Base-by-base conservation (phyloP, 108 stramenopile species). In the Bacterosira constricta region DNA sequence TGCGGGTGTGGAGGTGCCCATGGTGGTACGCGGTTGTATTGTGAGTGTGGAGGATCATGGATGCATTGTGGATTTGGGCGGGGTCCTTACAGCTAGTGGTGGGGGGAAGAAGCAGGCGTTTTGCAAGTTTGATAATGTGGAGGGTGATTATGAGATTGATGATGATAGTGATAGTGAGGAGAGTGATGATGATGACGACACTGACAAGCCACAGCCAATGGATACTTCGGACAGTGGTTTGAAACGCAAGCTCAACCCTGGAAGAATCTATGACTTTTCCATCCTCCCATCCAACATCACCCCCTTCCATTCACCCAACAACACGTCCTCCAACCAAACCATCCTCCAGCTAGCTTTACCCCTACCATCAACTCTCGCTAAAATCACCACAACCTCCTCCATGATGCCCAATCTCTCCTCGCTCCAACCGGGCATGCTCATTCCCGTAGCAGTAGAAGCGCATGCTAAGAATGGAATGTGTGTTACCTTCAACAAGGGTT, bases 391-490 rank as follows among this genome's bases (percentile, higher is more conserved):
- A 31, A 29, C 77, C 5, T 56, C 63, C 29, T 60, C 49, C 36
- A 50, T 67, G 35, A 68, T 74, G 21, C 75, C 78, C 13, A 66
- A 83, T 1, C 44, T 93, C 10, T 57, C 71, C 1, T 73, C 83
- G 10, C 44, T 96, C 4, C 61, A 60, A 46, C 90, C 95, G 12
- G 92, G 92, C 3, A 83, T 80, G 86, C 53, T 93, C 35, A 80
- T 88, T 9, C 67, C 84, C 37, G 84, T 75, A 31, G 79, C 77
- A 26, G 84, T 96, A 0, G 92, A 93, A 62, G 80, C 83, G 1
- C 45, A 86, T 26, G 90, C 90, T 42, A 84, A 80, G 29, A 96
- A 96, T 76, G 95, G 95, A 37, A 66, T 93, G 4, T 88, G 90
- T 58, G 86, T 96, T 21, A 74, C 71, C 6, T 90, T 96, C 65